A percentile compares a stretch with the other conserved stretches of the same genome.
These are phyloP conservation scores for Pistacia atlantica DNA, from an alignment of 345 rosid genomes.

Conservation along the genomic window DNA sequence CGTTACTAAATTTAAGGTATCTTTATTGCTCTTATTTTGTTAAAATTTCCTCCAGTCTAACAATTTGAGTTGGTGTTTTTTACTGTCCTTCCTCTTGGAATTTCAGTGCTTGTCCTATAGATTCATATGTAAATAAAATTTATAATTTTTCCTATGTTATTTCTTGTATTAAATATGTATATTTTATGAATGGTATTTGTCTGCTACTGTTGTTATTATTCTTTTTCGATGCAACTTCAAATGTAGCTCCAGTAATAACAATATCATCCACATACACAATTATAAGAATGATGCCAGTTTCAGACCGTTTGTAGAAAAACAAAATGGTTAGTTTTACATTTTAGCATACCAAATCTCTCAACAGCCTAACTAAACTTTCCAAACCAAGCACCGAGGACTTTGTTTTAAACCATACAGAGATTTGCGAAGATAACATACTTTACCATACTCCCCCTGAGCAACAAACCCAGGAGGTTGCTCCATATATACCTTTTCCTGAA, in stretches of 20 bases:
- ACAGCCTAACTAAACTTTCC: too few relatives aligned
- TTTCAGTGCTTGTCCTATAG: not conserved
- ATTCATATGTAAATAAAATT: not conserved
- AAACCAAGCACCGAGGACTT: too few relatives aligned
- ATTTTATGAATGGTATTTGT: not conserved
- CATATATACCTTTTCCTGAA: too few relatives aligned
- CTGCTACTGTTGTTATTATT: not conserved
- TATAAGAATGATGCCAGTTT: too few relatives aligned
- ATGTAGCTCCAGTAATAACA: not conserved
- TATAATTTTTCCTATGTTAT: conserved; percentile 3
- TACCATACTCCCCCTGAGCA: too few relatives aligned
- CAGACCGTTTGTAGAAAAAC: too few relatives aligned
- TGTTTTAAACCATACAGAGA: too few relatives aligned
- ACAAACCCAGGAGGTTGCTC: too few relatives aligned
- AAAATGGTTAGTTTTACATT: too few relatives aligned
- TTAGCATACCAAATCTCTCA: too few relatives aligned
- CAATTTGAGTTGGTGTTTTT: not conserved
- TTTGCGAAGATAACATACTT: too few relatives aligned
- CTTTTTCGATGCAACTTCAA: not conserved
- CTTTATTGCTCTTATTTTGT: conserved; percentile 4
- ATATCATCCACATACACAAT: too few relatives aligned
- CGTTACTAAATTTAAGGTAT: conserved; percentile 80
- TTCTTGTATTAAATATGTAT: not conserved
- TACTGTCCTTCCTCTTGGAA: not conserved
- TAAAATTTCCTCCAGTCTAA: not conserved